Base-by-base conservation (phyloP, 2,329 filamentous ascomycete genomes). In the Cladorrhinum sp. region DNA sequence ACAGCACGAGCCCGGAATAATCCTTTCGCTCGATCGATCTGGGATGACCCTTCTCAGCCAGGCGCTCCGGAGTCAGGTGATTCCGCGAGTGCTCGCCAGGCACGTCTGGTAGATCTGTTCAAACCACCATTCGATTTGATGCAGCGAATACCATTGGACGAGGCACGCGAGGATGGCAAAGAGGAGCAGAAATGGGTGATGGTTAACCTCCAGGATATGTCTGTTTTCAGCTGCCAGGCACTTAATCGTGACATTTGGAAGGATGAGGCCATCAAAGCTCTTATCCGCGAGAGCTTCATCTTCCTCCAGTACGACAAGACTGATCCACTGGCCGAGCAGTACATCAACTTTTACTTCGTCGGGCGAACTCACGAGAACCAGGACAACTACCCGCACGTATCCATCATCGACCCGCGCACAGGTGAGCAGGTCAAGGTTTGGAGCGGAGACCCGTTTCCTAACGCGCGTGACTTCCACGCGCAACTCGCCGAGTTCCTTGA, bases 161-260 rank as follows among this genome's bases (percentile, higher is more conserved):
- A 88, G 60, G 95, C 92, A 13, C 86, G 95, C 57, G 85, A 93
- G 16, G 82, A 92, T 68, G 95, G 93, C 62, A 96, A 95, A 72
- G 90, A 92, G 50, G 83, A 88, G 25, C 87, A 92, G 79, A 97
- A 96, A 74, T 99, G 95, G 95, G 84, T 99, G 52, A 76, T 99
- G 67, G 92, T 97, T 64, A 98, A 99, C 72, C 87, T 99, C 16
- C 95, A 99, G 75, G 93, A 99, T 72, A 86, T 91, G 66, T 90
- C 90, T 36, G 88, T 96, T 69, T 99, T 99, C 74, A 90, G 95
- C 74, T 99, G 95, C 74, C 95, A 99, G 73, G 84, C 91, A 2
- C 79, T 99, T 18, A 99, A 99, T 72, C 85, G 95, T 50, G 95
- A 99, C 72, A 86, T 98, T 57, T 99, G 95, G 95, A 97, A 97